These are phyloP conservation scores for Orbilia javanica DNA, from an alignment of 2,329 filamentous ascomycete genomes.

Conservation along the genomic window DNA sequence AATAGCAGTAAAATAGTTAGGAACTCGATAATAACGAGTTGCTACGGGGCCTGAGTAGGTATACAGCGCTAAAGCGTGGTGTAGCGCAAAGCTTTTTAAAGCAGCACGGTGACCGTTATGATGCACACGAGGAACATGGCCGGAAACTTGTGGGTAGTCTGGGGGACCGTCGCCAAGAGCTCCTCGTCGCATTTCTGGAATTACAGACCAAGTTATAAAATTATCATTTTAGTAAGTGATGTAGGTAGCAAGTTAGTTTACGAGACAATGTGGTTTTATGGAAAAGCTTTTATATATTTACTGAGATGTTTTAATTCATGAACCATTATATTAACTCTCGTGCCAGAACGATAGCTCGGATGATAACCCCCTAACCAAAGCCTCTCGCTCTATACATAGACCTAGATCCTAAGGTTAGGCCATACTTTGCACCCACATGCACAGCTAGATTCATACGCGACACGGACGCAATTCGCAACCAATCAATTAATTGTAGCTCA, in stretches of 20 bases:
- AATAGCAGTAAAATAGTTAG: background rate
- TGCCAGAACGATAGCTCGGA: background rate
- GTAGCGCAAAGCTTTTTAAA: background rate
- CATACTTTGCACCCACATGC: background rate
- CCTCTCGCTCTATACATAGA: background rate
- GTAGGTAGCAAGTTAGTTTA: too few relatives aligned
- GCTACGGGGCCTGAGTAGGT: background rate
- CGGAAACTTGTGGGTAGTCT: too few relatives aligned
- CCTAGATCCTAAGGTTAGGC: background rate
- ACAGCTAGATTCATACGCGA: background rate
- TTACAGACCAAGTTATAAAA: background rate
- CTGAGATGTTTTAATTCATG: too few relatives aligned
- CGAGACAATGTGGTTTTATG: too few relatives aligned
- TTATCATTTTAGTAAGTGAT: background rate
- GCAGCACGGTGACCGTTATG: background rate
- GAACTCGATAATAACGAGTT: background rate
- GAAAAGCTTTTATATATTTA: too few relatives aligned
- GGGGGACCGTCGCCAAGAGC: background rate
- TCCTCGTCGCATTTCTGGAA: background rate
- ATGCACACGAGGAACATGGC: too few relatives aligned
- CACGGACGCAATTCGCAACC: background rate
- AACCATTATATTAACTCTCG: too few relatives aligned
- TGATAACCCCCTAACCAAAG: background rate
- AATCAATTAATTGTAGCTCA: background rate
- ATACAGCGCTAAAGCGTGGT: background rate